A percentile compares a stretch with the other conserved stretches of the same genome.
phyloP scores from a whole-genome alignment of 768 basidiomycete genomes.

The Amanita inopinata region DNA sequence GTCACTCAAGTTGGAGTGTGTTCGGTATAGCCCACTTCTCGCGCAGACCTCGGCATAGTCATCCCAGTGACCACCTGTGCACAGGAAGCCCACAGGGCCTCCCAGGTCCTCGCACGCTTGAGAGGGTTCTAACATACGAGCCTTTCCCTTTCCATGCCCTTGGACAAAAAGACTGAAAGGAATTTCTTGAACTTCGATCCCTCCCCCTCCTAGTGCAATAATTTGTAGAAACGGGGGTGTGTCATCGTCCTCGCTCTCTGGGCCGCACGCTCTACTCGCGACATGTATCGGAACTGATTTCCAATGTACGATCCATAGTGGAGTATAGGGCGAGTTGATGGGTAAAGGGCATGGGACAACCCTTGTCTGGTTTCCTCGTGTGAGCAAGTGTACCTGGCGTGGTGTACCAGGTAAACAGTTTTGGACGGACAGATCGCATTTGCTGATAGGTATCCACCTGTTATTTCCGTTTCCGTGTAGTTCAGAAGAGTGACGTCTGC shows the following conservation, averaged over 20 bases:
- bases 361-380: slow-evolving; percentile 60
- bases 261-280: slow-evolving; percentile 37
- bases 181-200: slow-evolving; percentile 68
- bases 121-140: slow-evolving; percentile 10
- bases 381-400: slow-evolving; percentile 51
- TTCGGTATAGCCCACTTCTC: slow-evolving; percentile 26
- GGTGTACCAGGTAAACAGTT: slow-evolving; percentile 20
- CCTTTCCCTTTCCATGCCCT: slow-evolving; percentile 43
- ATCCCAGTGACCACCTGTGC: slow-evolving; percentile 43
- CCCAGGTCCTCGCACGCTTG: slow-evolving; percentile 57
- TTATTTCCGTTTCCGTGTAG: slow-evolving; percentile 16
- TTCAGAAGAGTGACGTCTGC: slow-evolving; percentile 29
- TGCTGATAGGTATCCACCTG: slow-evolving; percentile 41
- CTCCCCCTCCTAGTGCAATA: slow-evolving; percentile 58
- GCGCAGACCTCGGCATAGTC: slow-evolving; percentile 27
- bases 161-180: slow-evolving; percentile 36
- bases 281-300: slow-evolving; percentile 46
- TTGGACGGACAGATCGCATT: slow-evolving; percentile 34
- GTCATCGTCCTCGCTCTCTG: slow-evolving; percentile 16
- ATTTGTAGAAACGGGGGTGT: slow-evolving; percentile 51
- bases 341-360: slow-evolving; percentile 62
- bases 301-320: slow-evolving; percentile 52
- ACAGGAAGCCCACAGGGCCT: slow-evolving; percentile 51
- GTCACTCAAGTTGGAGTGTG: slow-evolving; percentile 32
- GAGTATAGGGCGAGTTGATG: slow-evolving; percentile 33